Conservation (phyloP, 2,329 filamentous ascomycete genomes). For the Penicillium sp. region DNA sequence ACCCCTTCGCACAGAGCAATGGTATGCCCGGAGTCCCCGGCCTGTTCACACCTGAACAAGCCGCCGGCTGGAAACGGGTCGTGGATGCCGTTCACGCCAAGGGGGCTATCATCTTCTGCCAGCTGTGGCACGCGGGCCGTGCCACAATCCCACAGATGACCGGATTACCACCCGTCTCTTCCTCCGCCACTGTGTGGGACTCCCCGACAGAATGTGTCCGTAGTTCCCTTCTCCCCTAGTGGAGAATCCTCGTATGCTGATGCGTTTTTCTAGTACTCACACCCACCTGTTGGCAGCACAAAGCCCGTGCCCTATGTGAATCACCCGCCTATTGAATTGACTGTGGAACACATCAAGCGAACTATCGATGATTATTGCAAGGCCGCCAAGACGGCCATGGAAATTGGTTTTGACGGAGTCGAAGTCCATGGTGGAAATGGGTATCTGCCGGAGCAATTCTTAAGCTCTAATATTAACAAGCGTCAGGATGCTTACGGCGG, state of each 20-base stretch:
- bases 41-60: slow-evolving; percentile 40
- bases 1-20: slow-evolving; percentile 29
- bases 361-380: slow-evolving; percentile 46
- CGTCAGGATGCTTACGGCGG: slow-evolving; percentile 52
- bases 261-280: slow-evolving; percentile 28
- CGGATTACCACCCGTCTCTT: slow-evolving; percentile 37
- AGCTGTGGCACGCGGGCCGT: slow-evolving; percentile 48
- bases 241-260: background rate
- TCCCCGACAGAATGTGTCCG: slow-evolving; percentile 38
- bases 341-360: slow-evolving; percentile 44
- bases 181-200: slow-evolving; percentile 47
- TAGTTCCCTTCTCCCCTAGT: background rate
- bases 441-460: slow-evolving; percentile 53
- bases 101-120: slow-evolving; percentile 47
- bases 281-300: slow-evolving; percentile 38
- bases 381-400: slow-evolving; percentile 51
- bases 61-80: slow-evolving; percentile 50
- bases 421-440: slow-evolving; percentile 51
- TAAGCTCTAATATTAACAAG: slow-evolving; percentile 49
- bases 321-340: slow-evolving; percentile 45
- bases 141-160: slow-evolving; percentile 44
- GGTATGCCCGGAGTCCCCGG: slow-evolving; percentile 39
- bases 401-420: slow-evolving; percentile 54
- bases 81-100: slow-evolving; percentile 51
- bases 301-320: slow-evolving; percentile 41